Evolutionary conservation across 441 rosid genomes (phyloP).

Genomic region (Pelargonium myrrhifolium): DNA sequence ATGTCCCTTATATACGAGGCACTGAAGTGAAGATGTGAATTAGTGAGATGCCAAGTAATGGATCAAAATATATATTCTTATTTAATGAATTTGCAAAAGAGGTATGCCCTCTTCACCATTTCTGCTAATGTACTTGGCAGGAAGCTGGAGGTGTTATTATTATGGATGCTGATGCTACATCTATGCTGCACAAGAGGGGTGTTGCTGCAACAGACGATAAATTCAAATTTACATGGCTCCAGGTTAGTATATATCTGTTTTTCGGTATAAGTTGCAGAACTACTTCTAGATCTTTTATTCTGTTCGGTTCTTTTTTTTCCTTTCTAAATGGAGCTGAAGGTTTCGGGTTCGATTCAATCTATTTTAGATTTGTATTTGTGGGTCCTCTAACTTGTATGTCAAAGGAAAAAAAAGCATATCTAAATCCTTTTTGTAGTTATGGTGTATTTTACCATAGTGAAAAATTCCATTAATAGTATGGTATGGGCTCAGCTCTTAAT

Average conservation of each 20-base stretch:
- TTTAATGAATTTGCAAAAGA: too few relatives aligned
- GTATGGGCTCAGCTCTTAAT: too few relatives aligned
- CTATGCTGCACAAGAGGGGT: constrained; percentile 63
- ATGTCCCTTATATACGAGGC: too few relatives aligned
- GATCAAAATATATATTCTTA: too few relatives aligned
- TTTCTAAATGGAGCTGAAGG: background rate
- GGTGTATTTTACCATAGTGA: too few relatives aligned
- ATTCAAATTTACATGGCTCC: constrained; percentile 68
- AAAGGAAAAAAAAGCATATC: too few relatives aligned
- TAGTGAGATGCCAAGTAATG: background rate
- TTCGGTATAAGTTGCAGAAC: background rate
- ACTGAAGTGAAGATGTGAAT: too few relatives aligned
- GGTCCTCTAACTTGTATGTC: background rate
- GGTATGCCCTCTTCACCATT: background rate
- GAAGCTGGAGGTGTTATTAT: constrained; percentile 79
- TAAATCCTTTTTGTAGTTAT: too few relatives aligned
- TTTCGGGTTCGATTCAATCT: background rate
- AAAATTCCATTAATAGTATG: too few relatives aligned
- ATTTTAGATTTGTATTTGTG: too few relatives aligned
- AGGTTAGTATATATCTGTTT: constrained; percentile 34
- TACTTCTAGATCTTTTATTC: background rate
- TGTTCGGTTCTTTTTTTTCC: background rate
- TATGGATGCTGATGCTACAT: constrained; percentile 95
- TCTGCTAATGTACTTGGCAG: constrained; percentile 36
- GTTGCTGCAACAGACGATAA: constrained; percentile 68